Evolutionary conservation across 495 filamentous ascomycete genomes (phyloP), one percentile per base, ranked within the genome.

Genomic region (Podospora sp.): DNA sequence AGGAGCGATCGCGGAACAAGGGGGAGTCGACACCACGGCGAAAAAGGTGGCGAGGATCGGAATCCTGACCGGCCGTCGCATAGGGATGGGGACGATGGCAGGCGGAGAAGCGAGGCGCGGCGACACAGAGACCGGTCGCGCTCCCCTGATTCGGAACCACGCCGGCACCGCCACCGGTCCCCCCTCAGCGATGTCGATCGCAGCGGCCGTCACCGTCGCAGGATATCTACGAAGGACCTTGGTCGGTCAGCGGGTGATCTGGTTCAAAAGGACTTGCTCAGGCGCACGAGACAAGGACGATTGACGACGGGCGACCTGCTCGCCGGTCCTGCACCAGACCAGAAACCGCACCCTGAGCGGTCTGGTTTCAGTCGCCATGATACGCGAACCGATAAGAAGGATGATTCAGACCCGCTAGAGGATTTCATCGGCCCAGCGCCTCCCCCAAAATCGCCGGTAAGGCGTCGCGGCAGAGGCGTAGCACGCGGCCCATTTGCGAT

Each of bases 371-470:
- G 3, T n/a, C 21, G 60, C 11, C 12, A n/a, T 40, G 25, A 11
- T 25, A 51, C 22, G 21, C 60, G 11, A 51, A 16, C 21, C 36
- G 58, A 65, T 14, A 73, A 78, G 1, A 69, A 73, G 6, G 74
- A 77, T 29, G 89, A 91, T 33, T 93, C 92, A 0, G 92, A 96
- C 72, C 90, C 92, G 2, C 77, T 93, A 1, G 89, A 94, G 65
- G 88, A 89, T 5, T 80, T 96, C 27, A 87, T 97, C 53, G 95
- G 95, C 1, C 94, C 94, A 12, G 82, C 84, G 1, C 91, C 90
- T n/a, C 83, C 88, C 5, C 63, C 84, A 3, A 73, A 79, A 22
- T 79, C 83, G 4, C 74, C 79, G 11, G 72, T 91, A 33, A 83
- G 81, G 25, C 81, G 85, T 40, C 90, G 93, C n/a, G 95, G 95